phyloP scores from a whole-genome alignment of 164 flowering plant genomes.

The Warburgia ugandensis region DNA sequence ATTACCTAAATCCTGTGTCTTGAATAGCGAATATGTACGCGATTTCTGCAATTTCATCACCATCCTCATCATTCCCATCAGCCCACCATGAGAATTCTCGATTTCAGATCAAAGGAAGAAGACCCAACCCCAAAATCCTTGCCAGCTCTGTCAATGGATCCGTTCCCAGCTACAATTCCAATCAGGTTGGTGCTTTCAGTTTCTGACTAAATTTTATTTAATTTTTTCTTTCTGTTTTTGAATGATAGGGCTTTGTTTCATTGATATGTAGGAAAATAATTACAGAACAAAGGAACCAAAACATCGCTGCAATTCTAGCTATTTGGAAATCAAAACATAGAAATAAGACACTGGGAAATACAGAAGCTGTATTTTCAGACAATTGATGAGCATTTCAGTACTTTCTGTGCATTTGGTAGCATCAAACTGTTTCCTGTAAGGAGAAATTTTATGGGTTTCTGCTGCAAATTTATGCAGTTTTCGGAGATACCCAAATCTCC shows the following conservation, averaged over 20 bases:
- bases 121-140: slow-evolving; percentile 7
- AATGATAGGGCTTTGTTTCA: neutral
- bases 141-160: slow-evolving; percentile 21
- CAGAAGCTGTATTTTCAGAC: neutral
- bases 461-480: too few relatives aligned
- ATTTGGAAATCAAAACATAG: neutral
- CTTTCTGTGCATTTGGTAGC: too few relatives aligned
- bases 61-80: neutral
- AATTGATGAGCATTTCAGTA: neutral
- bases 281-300: too few relatives aligned
- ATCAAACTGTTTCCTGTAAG: too few relatives aligned
- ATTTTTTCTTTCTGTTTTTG: neutral
- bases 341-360: neutral
- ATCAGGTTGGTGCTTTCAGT: slow-evolving; percentile 19
- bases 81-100: slow-evolving; percentile 14
- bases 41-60: slow-evolving; percentile 6
- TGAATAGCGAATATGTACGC: slow-evolving; percentile 8
- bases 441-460: too few relatives aligned
- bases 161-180: slow-evolving; percentile 20
- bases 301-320: too few relatives aligned
- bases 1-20: too few relatives aligned
- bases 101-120: slow-evolving; percentile 13
- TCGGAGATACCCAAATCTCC: too few relatives aligned
- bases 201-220: neutral
- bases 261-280: neutral